Conservation (phyloP, 2,329 filamentous ascomycete genomes). For the Aphanocladium album region DNA sequence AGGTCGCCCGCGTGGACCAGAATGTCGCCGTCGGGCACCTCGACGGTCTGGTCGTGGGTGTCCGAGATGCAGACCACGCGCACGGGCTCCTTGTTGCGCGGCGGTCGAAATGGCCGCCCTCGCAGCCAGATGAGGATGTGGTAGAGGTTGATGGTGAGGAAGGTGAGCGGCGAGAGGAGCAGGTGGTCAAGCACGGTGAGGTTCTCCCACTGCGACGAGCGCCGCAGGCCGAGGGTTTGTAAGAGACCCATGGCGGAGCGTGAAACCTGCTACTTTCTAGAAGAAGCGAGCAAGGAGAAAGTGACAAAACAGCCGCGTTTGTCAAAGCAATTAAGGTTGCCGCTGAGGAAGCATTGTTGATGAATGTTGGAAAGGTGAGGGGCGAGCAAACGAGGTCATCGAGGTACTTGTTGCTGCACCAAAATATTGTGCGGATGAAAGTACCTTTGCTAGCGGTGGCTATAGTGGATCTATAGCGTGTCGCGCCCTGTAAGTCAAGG, state of each 20-base stretch:
- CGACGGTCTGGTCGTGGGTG: conserved; percentile 64
- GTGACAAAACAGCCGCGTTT: background rate
- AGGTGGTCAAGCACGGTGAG: conserved; percentile 57
- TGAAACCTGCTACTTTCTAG: background rate
- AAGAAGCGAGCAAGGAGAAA: background rate
- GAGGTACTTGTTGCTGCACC: background rate
- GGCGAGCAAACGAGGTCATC: background rate
- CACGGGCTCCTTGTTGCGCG: conserved; percentile 52
- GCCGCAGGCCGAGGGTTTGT: conserved; percentile 41
- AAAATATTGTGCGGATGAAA: background rate
- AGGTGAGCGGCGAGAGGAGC: conserved; percentile 63
- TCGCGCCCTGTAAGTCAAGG: background rate
- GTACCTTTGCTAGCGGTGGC: background rate
- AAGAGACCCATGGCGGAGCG: conserved; percentile 39
- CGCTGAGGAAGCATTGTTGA: background rate
- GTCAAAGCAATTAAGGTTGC: too few species aligned
- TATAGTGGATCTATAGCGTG: background rate
- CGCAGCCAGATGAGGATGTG: conserved; percentile 61
- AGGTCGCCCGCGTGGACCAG: conserved; percentile 89
- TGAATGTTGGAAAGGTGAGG: background rate
- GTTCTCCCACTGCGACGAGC: conserved; percentile 42
- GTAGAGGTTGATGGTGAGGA: conserved; percentile 59
- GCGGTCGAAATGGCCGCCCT: conserved; percentile 56
- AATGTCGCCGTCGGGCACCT: conserved; percentile 71
- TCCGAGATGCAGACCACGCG: conserved; percentile 85